phyloP scores from a whole-genome alignment of 345 rosid species.

The Gossypium bickii region DNA sequence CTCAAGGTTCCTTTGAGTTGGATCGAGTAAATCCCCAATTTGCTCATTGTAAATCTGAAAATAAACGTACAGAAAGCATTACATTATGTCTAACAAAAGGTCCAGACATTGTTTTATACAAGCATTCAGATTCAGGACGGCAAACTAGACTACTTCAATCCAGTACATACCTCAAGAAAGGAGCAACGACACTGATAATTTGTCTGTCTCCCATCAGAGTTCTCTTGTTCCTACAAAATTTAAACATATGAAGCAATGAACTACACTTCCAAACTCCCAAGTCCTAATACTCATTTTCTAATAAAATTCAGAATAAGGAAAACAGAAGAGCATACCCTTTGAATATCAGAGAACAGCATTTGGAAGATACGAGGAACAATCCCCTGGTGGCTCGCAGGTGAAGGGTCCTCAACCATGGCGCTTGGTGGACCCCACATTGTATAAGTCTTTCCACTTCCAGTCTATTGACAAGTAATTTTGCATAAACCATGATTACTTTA shows the following conservation, averaged over 20 bases:
- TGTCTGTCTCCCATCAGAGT: slow-evolving; percentile 56
- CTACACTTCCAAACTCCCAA: background rate
- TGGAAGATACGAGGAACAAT: slow-evolving; percentile 86
- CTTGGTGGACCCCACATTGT: slow-evolving; percentile 98
- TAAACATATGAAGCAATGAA: slow-evolving; percentile 13
- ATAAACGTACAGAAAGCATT: slow-evolving; percentile 7
- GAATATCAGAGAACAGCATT: slow-evolving; percentile 72
- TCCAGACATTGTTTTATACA: background rate
- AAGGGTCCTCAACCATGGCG: slow-evolving; percentile 83
- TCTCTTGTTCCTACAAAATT: slow-evolving; percentile 58
- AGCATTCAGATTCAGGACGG: background rate
- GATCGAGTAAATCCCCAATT: slow-evolving; percentile 91
- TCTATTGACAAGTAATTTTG: slow-evolving; percentile 34
- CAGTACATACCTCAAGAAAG: slow-evolving; percentile 72
- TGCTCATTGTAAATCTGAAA: slow-evolving; percentile 84
- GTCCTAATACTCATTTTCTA: background rate
- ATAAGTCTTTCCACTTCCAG: slow-evolving; percentile 95
- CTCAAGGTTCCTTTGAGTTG: slow-evolving; percentile 86
- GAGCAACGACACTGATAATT: slow-evolving; percentile 97
- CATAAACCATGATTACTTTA: background rate
- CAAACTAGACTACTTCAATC: background rate
- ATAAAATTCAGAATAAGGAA: slow-evolving; percentile 1
- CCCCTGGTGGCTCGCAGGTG: slow-evolving; percentile 73
- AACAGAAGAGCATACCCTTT: slow-evolving; percentile 46
- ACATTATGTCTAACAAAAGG: background rate